phyloP scores from a whole-genome alignment of 2,329 filamentous ascomycete genomes.

The Grosmannia huntii region DNA sequence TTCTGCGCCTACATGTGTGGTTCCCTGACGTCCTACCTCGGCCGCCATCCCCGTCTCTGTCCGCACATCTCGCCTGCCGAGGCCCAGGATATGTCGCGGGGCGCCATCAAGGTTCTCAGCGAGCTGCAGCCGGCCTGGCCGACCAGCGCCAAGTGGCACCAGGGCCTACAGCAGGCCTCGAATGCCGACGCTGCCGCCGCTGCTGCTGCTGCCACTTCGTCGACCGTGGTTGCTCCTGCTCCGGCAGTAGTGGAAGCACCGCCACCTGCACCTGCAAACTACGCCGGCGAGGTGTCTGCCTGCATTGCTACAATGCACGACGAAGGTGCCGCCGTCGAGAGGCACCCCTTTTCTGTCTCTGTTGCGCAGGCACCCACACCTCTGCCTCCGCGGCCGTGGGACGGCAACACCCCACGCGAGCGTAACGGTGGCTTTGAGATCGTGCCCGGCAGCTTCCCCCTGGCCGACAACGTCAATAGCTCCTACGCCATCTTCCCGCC shows the following conservation, averaged over 20 bases:
- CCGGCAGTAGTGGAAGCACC: too few relatives aligned
- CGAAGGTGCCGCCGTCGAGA: background rate
- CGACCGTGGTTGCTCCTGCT: too few relatives aligned
- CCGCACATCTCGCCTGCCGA: conserved; percentile 6
- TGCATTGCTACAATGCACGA: background rate
- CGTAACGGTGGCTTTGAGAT: background rate
- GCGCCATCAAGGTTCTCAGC: conserved; percentile 11
- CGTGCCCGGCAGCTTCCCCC: background rate
- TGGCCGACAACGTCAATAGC: background rate
- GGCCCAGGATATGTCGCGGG: conserved; percentile 10
- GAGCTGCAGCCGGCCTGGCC: conserved; percentile 14
- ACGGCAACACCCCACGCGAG: background rate
- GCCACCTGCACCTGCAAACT: background rate
- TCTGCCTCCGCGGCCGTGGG: background rate
- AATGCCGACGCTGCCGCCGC: conserved; percentile 3
- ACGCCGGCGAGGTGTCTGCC: background rate
- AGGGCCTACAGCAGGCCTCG: conserved; percentile 12
- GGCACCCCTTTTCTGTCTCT: background rate
- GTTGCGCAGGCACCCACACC: background rate
- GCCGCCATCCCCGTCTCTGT: conserved; percentile 9
- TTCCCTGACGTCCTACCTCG: conserved; percentile 16
- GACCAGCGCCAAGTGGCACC: conserved; percentile 13
- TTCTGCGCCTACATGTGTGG: conserved; percentile 28
- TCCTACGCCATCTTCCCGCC: background rate
- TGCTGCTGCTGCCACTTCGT: background rate